Base-by-base conservation (phyloP, 1,284 basidiomycete species). In the Ustilago shanxiensis region DNA sequence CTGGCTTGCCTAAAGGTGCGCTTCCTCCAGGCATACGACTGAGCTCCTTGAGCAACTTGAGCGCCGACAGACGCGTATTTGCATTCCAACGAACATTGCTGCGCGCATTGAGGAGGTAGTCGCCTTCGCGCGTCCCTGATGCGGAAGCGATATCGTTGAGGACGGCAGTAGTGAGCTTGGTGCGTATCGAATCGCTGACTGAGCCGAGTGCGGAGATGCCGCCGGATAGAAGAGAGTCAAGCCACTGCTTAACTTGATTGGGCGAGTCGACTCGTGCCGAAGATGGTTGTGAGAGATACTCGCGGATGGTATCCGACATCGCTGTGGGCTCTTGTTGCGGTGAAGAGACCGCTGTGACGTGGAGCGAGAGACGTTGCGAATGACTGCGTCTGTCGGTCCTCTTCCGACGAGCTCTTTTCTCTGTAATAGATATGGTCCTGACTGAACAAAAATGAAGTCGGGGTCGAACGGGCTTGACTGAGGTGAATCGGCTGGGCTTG, bases 1-100 rank as follows among this genome's bases (percentile, higher is more conserved):
- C 59, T 54, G 62, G 55, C 20, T 66, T 65, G 29, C 59, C 69
- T 13, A 76, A 49, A 16, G 77, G 74, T 4, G 64, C 54, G 39
- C 79, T 82, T 13, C 77, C 79, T 18, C 77, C 79, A 7, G 80
- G 71, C 2, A 81, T 52, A 1, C 80, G 64, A 41, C 72, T 79
- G 44, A 81, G 71, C 66, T 81, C 80, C 39, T 82, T 82, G 60
- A 82, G 77, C 9, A 73, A 29, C 47, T 60, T 66, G 52, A 80
- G 60, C 26, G 79, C 73, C 9, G 66, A 59, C 4, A 80, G 60
- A 13, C 79, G 69, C 5, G 45, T 60, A 9, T 54, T 24, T 20
- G 75, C 31, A 22, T 66, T 59, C 75, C 75, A 77, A 2, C 64
- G 60, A 16, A 56, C 58, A n/a, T 60, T 26, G 37, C 29, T 33